Base-by-base conservation (phyloP, 2,329 filamentous ascomycete genomes). In the Xylaria digitata region DNA sequence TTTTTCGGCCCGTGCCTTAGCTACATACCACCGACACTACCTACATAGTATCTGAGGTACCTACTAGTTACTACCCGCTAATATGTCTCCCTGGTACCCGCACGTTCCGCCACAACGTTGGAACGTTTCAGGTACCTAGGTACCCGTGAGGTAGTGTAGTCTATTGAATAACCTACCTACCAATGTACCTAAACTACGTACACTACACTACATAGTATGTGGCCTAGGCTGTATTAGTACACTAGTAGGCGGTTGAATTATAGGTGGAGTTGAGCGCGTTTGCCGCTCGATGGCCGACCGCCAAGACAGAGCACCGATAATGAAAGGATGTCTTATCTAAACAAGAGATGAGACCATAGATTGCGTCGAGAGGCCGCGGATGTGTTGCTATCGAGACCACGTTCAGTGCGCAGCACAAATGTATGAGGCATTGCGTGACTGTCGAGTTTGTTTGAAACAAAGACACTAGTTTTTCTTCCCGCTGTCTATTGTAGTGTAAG, bases 1-100 rank as follows among this genome's bases (percentile, higher is more conserved):
- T 62, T 54, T 26, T 63, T 63, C 64, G 64, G 64, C 42, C 64
- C 64, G 64, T 55, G 54, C 64, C 64, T 66, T 62, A 60, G 58
- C 53, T 42, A 52, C 55, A 26, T 17, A 46, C 54, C 15, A 13
- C 37, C 13, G n/a, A n/a, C n/a, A n/a, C n/a, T n/a, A 13, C 37
- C 37, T 40, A 40, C 37, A 8, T 6, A n/a, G n/a, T 34, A 11
- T 8, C 32, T 40, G 32, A 26, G 26, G 26, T 26, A 26, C 26
- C 26, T 5, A 26, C n/a, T n/a, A 26, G 26, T 2, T 26, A 26
- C 26, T 26, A 26, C 26, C 26, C 5, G 26, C 26, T 26, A 26
- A 5, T 26, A 26, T 26, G 26, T 26, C 52, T 55, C 48, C 59
- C 59, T 34, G 55, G 65, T 55, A 50, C 60, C 61, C 55, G 49